Conservation (phyloP, 2,329 filamentous ascomycete species). For the Aspergillus tubingensis region DNA sequence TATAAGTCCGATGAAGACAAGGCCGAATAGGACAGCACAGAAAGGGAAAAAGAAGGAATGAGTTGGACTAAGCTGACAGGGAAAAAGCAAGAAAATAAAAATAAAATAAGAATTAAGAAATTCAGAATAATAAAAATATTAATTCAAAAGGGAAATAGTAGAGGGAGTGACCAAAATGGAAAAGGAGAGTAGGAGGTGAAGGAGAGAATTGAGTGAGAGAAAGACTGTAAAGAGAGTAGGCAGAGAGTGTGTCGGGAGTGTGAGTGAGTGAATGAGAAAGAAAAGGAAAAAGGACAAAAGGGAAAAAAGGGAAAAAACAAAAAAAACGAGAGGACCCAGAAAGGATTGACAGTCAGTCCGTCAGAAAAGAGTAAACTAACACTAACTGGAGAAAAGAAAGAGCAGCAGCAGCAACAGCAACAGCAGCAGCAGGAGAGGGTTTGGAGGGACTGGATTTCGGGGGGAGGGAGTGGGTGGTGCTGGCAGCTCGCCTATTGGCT, state of each 20-base stretch:
- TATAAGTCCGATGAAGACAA: slow-evolving; percentile 22
- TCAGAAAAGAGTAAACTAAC: no score
- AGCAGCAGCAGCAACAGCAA: no score
- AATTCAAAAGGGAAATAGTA: slow-evolving; percentile 11
- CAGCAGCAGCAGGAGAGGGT: not conserved
- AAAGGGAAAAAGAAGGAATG: slow-evolving; percentile 21
- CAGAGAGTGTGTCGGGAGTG: slow-evolving; percentile 15
- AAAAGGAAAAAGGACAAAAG: slow-evolving; percentile 17
- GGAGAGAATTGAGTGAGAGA: slow-evolving; percentile 23
- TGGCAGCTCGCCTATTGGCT: not conserved
- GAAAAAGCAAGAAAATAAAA: slow-evolving; percentile 22
- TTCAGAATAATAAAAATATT: slow-evolving; percentile 10
- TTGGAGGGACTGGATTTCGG: slow-evolving; percentile 11
- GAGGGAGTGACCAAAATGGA: slow-evolving; percentile 20
- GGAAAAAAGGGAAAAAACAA: slow-evolving; percentile 18
- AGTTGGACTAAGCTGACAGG: slow-evolving; percentile 19
- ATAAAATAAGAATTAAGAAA: no score
- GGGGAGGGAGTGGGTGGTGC: not conserved
- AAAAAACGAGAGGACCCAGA: slow-evolving; percentile 19
- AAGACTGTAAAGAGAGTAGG: slow-evolving; percentile 15
- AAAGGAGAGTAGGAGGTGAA: slow-evolving; percentile 29
- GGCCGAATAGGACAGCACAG: slow-evolving; percentile 22
- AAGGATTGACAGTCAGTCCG: slow-evolving; percentile 16
- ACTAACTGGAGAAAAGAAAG: slow-evolving; percentile 7
- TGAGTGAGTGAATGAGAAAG: slow-evolving; percentile 7